Conservation (phyloP, 2,329 filamentous ascomycete genomes). For the Microsporum audouinii region DNA sequence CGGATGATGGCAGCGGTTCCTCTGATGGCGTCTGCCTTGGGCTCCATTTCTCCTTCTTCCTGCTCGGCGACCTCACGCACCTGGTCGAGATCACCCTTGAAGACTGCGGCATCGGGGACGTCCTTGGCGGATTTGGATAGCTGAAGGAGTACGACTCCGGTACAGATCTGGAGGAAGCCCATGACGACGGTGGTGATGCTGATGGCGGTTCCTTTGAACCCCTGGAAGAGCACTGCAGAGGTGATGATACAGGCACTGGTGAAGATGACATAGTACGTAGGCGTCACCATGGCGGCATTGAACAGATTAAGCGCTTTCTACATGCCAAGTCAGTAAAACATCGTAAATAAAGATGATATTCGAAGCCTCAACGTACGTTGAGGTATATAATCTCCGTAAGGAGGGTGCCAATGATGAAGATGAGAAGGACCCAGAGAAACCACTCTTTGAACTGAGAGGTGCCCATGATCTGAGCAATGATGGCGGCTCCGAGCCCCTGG, state of each 20-base stretch:
- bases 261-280: slow-evolving; percentile 98
- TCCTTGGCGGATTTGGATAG: slow-evolving; percentile 98
- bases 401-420: slow-evolving; percentile 81
- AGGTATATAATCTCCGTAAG: slow-evolving; percentile 90
- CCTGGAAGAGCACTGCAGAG: slow-evolving; percentile 80
- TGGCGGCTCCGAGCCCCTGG: slow-evolving; percentile 81
- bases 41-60: slow-evolving; percentile 90
- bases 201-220: slow-evolving; percentile 74
- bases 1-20: slow-evolving; percentile 80
- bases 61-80: slow-evolving; percentile 90
- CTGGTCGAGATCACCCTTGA: slow-evolving; percentile 86
- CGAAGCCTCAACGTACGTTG: slow-evolving; percentile 55
- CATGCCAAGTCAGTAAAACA: slow-evolving; percentile 17
- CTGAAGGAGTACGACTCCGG: slow-evolving; percentile 82
- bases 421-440: slow-evolving; percentile 86
- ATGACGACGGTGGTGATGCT: slow-evolving; percentile 82
- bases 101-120: slow-evolving; percentile 84
- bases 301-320: slow-evolving; percentile 98
- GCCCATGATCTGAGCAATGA: slow-evolving; percentile 74
- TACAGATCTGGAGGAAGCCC: slow-evolving; percentile 87
- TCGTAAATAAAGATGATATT: background rate
- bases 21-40: slow-evolving; percentile 90
- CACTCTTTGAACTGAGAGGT: slow-evolving; percentile 88
- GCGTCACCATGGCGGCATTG: slow-evolving; percentile 92
- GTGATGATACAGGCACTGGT: slow-evolving; percentile 92